A percentile compares a stretch with the other conserved stretches of the same genome.
These are phyloP conservation scores for Clarireedia paspali DNA, from an alignment of 2,329 filamentous ascomycete species.

Conservation along the genomic window DNA sequence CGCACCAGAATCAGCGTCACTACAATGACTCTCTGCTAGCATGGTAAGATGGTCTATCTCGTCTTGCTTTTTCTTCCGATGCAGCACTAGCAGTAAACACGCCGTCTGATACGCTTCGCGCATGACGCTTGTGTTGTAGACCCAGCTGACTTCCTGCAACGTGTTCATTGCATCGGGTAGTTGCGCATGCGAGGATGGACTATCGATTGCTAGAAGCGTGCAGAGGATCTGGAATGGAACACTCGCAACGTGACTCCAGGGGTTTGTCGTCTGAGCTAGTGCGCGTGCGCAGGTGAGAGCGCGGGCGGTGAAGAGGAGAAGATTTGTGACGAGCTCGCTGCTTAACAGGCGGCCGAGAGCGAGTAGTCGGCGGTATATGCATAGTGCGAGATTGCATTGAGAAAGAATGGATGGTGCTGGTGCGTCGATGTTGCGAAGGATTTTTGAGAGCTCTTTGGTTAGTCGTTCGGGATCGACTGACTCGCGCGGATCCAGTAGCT, in stretches of 20 bases:
- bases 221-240: conserved; percentile 12
- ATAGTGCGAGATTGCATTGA: conserved; percentile 6
- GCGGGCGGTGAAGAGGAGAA: neutral
- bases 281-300: neutral
- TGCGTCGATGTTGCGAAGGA: neutral
- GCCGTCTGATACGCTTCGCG: conserved; percentile 7
- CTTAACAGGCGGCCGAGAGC: neutral
- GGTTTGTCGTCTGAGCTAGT: neutral
- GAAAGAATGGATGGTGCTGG: conserved; percentile 1
- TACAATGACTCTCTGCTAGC: too few relatives aligned
- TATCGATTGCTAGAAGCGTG: conserved; percentile 12
- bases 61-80: conserved; percentile 2
- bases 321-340: neutral
- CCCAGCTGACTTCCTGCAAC: neutral
- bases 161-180: conserved; percentile 9
- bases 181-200: neutral
- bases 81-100: conserved; percentile 1
- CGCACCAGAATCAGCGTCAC: too few relatives aligned
- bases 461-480: neutral
- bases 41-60: neutral
- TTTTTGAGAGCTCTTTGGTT: neutral
- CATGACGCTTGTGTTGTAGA: conserved; percentile 5
- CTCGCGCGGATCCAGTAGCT: conserved; percentile 3
- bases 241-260: conserved; percentile 13
- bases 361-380: conserved; percentile 3